phyloP scores from a whole-genome alignment of 306 rosid species.

The Prunus salicina region DNA sequence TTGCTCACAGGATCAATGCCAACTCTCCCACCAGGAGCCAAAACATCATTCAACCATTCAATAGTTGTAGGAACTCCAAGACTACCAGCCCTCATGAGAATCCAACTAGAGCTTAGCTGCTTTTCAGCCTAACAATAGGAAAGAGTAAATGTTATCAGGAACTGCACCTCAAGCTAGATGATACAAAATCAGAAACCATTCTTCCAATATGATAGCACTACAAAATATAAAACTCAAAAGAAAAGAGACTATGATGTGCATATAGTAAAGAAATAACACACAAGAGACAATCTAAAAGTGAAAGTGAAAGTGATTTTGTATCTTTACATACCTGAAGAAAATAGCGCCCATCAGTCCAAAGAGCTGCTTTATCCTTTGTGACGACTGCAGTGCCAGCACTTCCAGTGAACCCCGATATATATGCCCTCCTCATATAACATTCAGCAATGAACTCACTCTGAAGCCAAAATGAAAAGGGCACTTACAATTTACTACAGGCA shows the following conservation, averaged over 20 bases:
- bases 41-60: constrained; percentile 87
- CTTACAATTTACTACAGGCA: background rate
- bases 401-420: constrained; percentile 83
- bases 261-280: background rate
- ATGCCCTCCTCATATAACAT: constrained; percentile 78
- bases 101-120: constrained; percentile 82
- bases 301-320: background rate
- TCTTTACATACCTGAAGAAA: constrained; percentile 75
- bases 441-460: constrained; percentile 98
- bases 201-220: background rate
- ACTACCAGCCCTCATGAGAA: constrained; percentile 92
- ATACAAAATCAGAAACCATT: constrained; percentile 1
- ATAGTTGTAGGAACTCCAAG: constrained; percentile 75
- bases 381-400: constrained; percentile 96
- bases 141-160: background rate
- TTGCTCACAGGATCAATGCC: constrained; percentile 97
- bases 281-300: background rate
- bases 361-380: constrained; percentile 85
- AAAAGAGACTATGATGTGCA: background rate
- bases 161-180: background rate
- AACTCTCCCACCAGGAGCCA: constrained; percentile 85
- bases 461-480: constrained; percentile 1
- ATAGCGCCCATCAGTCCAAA: constrained; percentile 98
- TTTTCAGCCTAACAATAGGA: constrained; percentile 71
- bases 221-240: background rate